Conservation (phyloP, 2,329 filamentous ascomycete species). For the Didymella segeticola region DNA sequence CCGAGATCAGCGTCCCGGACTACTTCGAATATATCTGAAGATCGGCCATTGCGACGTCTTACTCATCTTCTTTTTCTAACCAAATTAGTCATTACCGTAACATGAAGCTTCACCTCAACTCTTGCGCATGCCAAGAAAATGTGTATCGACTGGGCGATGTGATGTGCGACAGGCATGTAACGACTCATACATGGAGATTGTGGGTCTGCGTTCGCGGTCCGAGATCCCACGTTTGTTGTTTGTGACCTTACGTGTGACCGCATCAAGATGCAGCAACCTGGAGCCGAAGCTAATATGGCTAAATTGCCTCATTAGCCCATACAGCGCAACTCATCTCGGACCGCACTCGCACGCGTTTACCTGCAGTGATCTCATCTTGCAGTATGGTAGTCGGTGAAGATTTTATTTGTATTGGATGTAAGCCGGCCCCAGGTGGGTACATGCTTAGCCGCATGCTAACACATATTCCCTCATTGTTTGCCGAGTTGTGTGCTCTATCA, state of each 20-base stretch:
- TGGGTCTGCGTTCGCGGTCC: constrained; percentile 12
- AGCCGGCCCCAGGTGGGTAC: neutral
- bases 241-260: constrained; percentile 14
- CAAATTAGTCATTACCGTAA: no score
- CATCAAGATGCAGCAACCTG: constrained; percentile 15
- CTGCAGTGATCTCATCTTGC: constrained; percentile 12
- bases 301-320: constrained; percentile 18
- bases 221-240: constrained; percentile 14
- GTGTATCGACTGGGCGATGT: neutral
- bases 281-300: constrained; percentile 20
- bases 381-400: neutral
- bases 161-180: constrained; percentile 11
- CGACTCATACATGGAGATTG: constrained; percentile 18
- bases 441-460: neutral
- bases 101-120: constrained; percentile 9
- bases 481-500: neutral
- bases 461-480: neutral
- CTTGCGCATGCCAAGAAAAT: constrained; percentile 3
- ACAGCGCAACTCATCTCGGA: constrained; percentile 6
- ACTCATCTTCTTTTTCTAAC: no score
- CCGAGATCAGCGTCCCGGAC: neutral
- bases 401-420: neutral
- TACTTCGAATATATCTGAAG: no score
- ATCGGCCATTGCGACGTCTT: neutral
- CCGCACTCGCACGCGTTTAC: neutral